A percentile compares a stretch with the other conserved stretches of the same genome.
Evolutionary conservation across 2,329 filamentous ascomycete species (phyloP).

Genomic region (Aureobasidium zeae): DNA sequence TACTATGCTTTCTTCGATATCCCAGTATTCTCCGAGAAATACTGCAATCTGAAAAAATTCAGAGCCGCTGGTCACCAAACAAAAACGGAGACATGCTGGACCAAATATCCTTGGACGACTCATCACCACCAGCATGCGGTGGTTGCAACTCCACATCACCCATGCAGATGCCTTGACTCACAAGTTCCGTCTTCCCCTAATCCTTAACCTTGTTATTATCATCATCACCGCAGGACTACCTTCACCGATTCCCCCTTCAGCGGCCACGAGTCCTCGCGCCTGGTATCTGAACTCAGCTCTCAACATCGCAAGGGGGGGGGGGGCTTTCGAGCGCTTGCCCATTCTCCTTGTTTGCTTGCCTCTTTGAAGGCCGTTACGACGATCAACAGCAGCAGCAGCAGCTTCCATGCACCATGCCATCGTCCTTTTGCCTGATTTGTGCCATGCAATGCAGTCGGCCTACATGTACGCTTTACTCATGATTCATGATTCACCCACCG

Average conservation of each 20-base stretch:
- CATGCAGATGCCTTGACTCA: slow-evolving; percentile 1
- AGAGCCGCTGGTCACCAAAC: slow-evolving; percentile 18
- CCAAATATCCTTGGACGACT: neutral
- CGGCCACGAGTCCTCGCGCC: slow-evolving; percentile 40
- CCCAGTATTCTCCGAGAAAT: slow-evolving; percentile 41
- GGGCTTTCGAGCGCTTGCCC: slow-evolving; percentile 38
- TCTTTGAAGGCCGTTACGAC: no score
- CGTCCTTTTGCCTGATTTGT: slow-evolving; percentile 39
- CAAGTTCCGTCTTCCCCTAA: neutral
- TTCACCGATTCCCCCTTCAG: slow-evolving; percentile 35
- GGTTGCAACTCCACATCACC: slow-evolving; percentile 18
- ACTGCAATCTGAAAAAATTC: slow-evolving; percentile 40
- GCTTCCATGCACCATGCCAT: slow-evolving; percentile 37
- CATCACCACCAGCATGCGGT: slow-evolving; percentile 1
- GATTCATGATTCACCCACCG: slow-evolving; percentile 30
- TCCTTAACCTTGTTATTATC: neutral
- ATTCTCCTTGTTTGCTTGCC: slow-evolving; percentile 42
- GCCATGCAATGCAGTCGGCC: slow-evolving; percentile 39
- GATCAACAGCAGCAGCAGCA: neutral
- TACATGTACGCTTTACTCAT: slow-evolving; percentile 40
- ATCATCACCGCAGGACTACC: neutral
- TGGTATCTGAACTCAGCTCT: slow-evolving; percentile 43
- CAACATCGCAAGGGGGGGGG: slow-evolving; percentile 40
- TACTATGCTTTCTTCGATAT: slow-evolving; percentile 45
- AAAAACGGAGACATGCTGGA: neutral